Evolutionary conservation across 1,139 yeast genomes (phyloP).

Genomic region (Debaryomyces psychrophilus): DNA sequence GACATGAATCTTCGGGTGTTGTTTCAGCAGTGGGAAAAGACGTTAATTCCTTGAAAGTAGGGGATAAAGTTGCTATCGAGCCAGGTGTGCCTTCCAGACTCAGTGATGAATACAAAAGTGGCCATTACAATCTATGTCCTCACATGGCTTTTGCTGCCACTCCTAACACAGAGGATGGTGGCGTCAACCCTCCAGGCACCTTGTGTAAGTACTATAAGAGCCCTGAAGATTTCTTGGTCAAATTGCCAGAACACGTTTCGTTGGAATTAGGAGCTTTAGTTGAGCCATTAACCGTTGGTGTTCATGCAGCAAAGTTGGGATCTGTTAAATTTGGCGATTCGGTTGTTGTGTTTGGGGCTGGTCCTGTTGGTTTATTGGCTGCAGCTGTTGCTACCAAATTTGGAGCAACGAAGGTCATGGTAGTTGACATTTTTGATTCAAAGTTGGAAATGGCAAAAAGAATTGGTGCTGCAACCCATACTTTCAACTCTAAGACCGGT

Average conservation of each 20-base stretch:
- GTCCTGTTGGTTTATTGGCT: slow-evolving; percentile 84
- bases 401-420: slow-evolving; percentile 73
- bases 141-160: slow-evolving; percentile 88
- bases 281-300: slow-evolving; percentile 87
- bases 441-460: slow-evolving; percentile 63
- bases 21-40: slow-evolving; percentile 65
- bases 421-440: slow-evolving; percentile 64
- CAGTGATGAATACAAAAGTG: slow-evolving; percentile 73
- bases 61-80: slow-evolving; percentile 81
- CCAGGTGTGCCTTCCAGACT: slow-evolving; percentile 75
- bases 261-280: slow-evolving; percentile 87
- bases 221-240: slow-evolving; percentile 85
- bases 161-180: slow-evolving; percentile 51
- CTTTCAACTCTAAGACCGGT: slow-evolving; percentile 56
- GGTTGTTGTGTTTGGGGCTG: slow-evolving; percentile 86
- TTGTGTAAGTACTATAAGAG: slow-evolving; percentile 68
- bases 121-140: slow-evolving; percentile 79
- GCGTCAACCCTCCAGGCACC: slow-evolving; percentile 64
- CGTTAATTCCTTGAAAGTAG: slow-evolving; percentile 65
- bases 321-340: slow-evolving; percentile 69
- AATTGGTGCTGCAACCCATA: slow-evolving; percentile 61
- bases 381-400: slow-evolving; percentile 81
- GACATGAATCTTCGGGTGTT: slow-evolving; percentile 77
- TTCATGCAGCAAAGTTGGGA: slow-evolving; percentile 78
- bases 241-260: slow-evolving; percentile 74